Evolutionary conservation across 805 yeast species (phyloP).

Genomic region (Wickerhamomyces hampshirensis): DNA sequence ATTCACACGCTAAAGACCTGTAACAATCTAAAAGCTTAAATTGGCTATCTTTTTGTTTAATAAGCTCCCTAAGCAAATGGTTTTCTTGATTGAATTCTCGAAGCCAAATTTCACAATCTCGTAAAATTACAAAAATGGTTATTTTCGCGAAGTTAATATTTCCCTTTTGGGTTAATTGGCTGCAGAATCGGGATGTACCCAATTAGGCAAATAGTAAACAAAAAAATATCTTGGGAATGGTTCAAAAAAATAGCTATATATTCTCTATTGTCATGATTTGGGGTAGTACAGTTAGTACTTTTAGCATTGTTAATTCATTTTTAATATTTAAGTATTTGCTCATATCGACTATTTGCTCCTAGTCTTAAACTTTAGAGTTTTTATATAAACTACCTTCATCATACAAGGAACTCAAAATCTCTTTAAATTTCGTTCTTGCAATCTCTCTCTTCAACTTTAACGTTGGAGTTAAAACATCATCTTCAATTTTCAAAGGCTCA

Average conservation of each 20-base stretch:
- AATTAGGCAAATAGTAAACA: neutral
- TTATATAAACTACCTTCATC: constrained; percentile 39
- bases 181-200: neutral
- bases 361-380: neutral
- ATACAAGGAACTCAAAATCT: constrained; percentile 39
- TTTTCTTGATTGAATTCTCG: too few species aligned
- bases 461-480: constrained; percentile 65
- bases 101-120: neutral
- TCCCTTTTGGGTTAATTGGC: neutral
- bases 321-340: too few species aligned
- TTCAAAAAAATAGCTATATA: too few species aligned
- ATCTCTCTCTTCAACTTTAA: constrained; percentile 47
- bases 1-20: too few species aligned
- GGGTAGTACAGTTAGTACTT: too few species aligned
- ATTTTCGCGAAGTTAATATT: neutral
- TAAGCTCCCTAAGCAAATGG: too few species aligned
- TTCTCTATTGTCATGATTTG: too few species aligned
- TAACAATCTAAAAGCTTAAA: too few species aligned
- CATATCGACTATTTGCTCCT: too few species aligned
- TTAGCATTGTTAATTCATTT: too few species aligned
- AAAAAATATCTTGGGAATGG: too few species aligned
- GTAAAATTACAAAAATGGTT: neutral
- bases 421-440: constrained; percentile 39
- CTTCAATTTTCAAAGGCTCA: constrained; percentile 57
- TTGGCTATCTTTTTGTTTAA: too few species aligned